Percentiles rank a stretch among this genome's conserved stretches.
Evolutionary conservation across 75 land plant genomes (phyloP).

Genomic region (Cupressus sempervirens): DNA sequence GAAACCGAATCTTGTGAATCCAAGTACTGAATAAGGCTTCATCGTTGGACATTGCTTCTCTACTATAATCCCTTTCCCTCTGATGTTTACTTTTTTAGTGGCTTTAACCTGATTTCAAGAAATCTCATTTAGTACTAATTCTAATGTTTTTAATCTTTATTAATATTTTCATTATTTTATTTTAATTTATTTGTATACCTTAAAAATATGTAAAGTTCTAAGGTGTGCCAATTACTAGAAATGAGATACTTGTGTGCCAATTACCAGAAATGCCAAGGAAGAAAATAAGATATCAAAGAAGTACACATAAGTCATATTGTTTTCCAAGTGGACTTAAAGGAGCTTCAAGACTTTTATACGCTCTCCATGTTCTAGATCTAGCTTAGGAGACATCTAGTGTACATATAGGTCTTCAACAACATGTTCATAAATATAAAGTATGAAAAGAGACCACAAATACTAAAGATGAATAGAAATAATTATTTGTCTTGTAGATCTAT

Average conservation of each 20-base stretch:
- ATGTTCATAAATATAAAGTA: constrained; percentile 55
- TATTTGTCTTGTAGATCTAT: background rate
- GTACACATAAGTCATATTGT: background rate
- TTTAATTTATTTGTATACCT: no score
- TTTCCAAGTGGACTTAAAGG: constrained; percentile 23
- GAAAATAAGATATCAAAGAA: background rate
- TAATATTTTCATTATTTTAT: no score
- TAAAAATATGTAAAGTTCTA: no score
- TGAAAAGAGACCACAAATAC: background rate
- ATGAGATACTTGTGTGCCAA: background rate
- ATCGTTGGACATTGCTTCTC: no score
- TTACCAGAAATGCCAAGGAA: background rate
- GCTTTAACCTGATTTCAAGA: no score
- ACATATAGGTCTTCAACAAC: constrained; percentile 84
- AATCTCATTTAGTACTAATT: no score
- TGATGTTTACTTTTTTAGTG: no score
- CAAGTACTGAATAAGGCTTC: no score
- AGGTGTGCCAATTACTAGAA: no score
- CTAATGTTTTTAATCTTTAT: no score
- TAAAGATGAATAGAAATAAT: background rate
- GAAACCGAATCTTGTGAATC: no score
- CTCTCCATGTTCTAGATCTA: constrained; percentile 72
- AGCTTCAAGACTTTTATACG: constrained; percentile 71
- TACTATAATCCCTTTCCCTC: no score
- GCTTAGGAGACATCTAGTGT: constrained; percentile 65